A percentile compares a stretch with the other conserved stretches of the same genome.
These are phyloP conservation scores for Boeremia exigua DNA, from an alignment of 2,329 filamentous ascomycete species.

Conservation along the genomic window DNA sequence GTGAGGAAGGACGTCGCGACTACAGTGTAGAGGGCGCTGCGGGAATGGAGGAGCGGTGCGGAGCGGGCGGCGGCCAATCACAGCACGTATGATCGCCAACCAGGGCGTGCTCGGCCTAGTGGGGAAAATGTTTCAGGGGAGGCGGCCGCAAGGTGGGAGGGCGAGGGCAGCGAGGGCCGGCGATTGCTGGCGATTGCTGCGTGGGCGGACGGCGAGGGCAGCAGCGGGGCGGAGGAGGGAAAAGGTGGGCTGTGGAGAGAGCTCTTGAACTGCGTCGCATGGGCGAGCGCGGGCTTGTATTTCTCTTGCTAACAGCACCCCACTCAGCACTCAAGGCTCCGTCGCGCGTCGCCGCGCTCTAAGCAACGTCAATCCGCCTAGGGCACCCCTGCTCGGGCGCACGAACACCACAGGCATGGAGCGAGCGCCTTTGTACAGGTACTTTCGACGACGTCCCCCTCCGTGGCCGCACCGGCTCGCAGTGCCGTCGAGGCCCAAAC, in stretches of 20 bases:
- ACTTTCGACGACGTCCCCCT: conserved; percentile 19
- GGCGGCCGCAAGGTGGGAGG: conserved; percentile 7
- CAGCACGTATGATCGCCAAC: conserved; percentile 13
- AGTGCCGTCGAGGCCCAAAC: conserved; percentile 11
- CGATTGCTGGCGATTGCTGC: too few relatives aligned
- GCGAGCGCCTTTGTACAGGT: conserved; percentile 28
- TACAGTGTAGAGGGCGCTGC: conserved; percentile 10
- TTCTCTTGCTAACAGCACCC: conserved; percentile 34
- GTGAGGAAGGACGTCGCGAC: conserved; percentile 8
- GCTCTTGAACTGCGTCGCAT: conserved; percentile 18
- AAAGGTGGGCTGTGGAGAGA: conserved; percentile 26
- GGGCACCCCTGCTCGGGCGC: conserved; percentile 27
- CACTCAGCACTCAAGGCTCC: conserved; percentile 29
- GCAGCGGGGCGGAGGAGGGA: conserved; percentile 20
- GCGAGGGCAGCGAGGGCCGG: conserved; percentile 7
- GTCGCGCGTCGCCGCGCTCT: conserved; percentile 20
- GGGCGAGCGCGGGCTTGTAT: conserved; percentile 30
- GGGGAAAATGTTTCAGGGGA: conserved; percentile 16
- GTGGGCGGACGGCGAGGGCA: conserved; percentile 3
- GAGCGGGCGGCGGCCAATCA: conserved; percentile 18
- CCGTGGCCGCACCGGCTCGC: conserved; percentile 14
- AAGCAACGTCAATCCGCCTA: conserved; percentile 35
- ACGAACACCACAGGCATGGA: conserved; percentile 30
- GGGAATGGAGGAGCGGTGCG: conserved; percentile 13
- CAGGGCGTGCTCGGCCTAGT: conserved; percentile 10